Evolutionary conservation across 2,329 filamentous ascomycete genomes (phyloP), one percentile per base, ranked within the genome.

Genomic region (Paracoccidioides brasiliensis): DNA sequence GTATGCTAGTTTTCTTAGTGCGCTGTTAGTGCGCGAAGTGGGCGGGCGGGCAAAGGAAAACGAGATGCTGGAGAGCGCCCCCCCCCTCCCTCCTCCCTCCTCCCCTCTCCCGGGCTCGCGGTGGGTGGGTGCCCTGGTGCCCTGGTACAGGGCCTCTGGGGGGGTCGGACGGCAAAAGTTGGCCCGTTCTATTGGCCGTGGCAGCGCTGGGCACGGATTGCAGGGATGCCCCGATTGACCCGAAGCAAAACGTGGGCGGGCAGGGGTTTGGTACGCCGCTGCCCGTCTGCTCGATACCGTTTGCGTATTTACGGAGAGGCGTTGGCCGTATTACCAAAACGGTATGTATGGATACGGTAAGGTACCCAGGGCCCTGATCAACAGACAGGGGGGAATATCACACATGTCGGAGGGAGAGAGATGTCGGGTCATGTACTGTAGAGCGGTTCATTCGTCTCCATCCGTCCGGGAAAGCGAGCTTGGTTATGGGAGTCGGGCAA

Each of bases 141-240:
- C 7, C 30, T 37, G 46, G 43, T 59, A 56, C 58, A 58, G 59
- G 59, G 50, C 56, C 57, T 58, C 55, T 15, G 52, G 55, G 52
- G 52, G 55, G 52, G 59, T 56, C 54, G 55, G 42, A 56, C 59
- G 59, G 59, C 56, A 58, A 55, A 48, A 40, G 41, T 53, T 42
- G 9, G 48, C 38, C 22, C 15, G 48, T 40, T 32, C 22, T 5
- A 28, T 50, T 51, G 50, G 51, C 45, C 44, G 52, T 8, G 28
- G 45, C 54, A 15, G 45, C 28, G 33, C 48, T 53, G 44, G 53
- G 56, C 33, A 43, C 54, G 52, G 52, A 52, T 33, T 41, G 45
- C 49, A 44, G 38, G 35, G 52, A 52, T 52, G 43, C 37, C 53
- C 37, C 48, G 53, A 48, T 51, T 56, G 54, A 56, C 48, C 48